Conservation (phyloP, 768 basidiomycete species). For the Russula sp. region DNA sequence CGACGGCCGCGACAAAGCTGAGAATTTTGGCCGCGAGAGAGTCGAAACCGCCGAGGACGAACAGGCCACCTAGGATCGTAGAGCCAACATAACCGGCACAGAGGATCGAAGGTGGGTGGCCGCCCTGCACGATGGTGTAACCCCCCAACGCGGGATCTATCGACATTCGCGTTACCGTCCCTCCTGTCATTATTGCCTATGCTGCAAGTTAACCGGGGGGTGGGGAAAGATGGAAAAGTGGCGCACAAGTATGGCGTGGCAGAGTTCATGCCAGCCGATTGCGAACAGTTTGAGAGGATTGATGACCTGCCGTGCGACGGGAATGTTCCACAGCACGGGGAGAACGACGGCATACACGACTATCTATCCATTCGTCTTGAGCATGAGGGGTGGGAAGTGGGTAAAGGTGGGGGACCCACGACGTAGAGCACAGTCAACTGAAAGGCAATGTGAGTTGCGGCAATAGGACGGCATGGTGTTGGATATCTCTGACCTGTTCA, state of each 20-base stretch:
- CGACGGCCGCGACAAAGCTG: slow-evolving; percentile 85
- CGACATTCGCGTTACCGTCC: slow-evolving; percentile 68
- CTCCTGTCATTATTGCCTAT: slow-evolving; percentile 74
- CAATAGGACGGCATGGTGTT: neutral
- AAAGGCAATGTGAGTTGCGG: slow-evolving; percentile 12
- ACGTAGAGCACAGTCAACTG: slow-evolving; percentile 73
- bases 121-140: slow-evolving; percentile 69
- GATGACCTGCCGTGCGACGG: slow-evolving; percentile 68
- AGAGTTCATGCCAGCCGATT: slow-evolving; percentile 85
- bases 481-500: slow-evolving; percentile 16
- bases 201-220: neutral
- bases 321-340: slow-evolving; percentile 84
- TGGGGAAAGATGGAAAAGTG: neutral
- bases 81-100: slow-evolving; percentile 80
- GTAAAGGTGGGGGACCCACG: slow-evolving; percentile 35
- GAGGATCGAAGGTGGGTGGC: slow-evolving; percentile 62
- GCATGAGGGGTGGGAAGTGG: neutral
- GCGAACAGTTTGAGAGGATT: slow-evolving; percentile 82
- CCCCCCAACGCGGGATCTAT: slow-evolving; percentile 83
- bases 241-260: slow-evolving; percentile 70
- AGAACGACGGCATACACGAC: slow-evolving; percentile 81
- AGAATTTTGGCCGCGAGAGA: slow-evolving; percentile 88
- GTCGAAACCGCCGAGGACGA: slow-evolving; percentile 79
- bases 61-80: slow-evolving; percentile 72
- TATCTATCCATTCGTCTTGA: slow-evolving; percentile 40